Conservation (phyloP, 73 alveolate species). For the Blepharisma stoltei region DNA sequence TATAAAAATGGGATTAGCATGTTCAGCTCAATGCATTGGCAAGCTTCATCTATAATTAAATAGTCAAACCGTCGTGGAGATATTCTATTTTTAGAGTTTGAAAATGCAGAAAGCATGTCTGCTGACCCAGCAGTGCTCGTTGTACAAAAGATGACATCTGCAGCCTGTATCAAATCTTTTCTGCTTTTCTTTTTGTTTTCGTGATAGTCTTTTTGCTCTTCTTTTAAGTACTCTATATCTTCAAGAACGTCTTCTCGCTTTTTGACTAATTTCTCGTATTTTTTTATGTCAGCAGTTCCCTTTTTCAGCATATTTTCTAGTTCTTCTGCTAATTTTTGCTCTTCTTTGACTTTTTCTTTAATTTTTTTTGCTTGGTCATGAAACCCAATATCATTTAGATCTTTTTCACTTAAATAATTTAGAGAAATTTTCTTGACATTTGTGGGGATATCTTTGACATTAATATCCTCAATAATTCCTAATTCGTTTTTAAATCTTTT, state of each 20-base stretch:
- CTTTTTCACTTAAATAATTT: conserved; percentile 6
- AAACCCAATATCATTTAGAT: conserved; percentile 39
- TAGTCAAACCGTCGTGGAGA: conserved; percentile 50
- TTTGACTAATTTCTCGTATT: not conserved
- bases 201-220: conserved; percentile 37
- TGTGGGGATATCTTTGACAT: conserved; percentile 35
- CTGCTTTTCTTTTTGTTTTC: conserved; percentile 44
- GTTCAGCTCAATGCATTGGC: conserved; percentile 86
- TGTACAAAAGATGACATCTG: conserved; percentile 71
- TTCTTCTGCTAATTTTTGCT: conserved; percentile 5
- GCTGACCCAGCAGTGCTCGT: conserved; percentile 61
- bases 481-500: not conserved
- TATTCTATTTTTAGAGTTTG: not conserved
- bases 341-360: conserved; percentile 36
- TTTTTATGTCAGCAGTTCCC: no score
- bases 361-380: conserved; percentile 34
- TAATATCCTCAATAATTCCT: conserved; percentile 44
- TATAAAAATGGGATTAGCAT: conserved; percentile 80
- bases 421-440: not conserved
- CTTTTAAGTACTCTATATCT: conserved; percentile 37
- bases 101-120: conserved; percentile 34
- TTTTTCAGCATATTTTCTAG: not conserved
- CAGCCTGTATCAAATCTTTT: conserved; percentile 41
- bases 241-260: conserved; percentile 30
- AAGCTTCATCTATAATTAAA: conserved; percentile 93